Evolutionary conservation across 305 asterid species (phyloP), one percentile per base, ranked within the genome.

Genomic region (Fraxinus floribunda): DNA sequence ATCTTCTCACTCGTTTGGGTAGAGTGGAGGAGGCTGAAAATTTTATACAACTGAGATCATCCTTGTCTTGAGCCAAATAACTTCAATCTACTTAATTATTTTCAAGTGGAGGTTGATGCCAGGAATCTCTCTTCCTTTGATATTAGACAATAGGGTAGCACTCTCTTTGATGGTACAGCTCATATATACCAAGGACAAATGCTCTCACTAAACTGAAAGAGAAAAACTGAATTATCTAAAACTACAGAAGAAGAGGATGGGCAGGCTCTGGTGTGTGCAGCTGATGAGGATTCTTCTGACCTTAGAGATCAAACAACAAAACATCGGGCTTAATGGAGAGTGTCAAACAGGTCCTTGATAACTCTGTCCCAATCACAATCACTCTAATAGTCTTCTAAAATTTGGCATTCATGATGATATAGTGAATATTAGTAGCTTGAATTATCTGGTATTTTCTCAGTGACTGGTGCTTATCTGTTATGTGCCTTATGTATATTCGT

Each of bases 11-110:
- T 39, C 86, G 77, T 83, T 85, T 78, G 64, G 99, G 95, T 74
- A 93, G 83, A 39, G 73, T 36, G 6, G 89, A 91, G 83, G 95
- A 91, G 89, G 98, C 98, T 72, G 87, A 93, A 80, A 89, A 78
- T 10, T 93, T 87, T 82, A 71, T 80, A 30, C 85, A 84, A 30
- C 84, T 93, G 79, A 91, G 89, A 85, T 88, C 93, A 77, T 82
- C 91, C 35, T 83, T 83, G 88, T 83, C 80, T 34, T 83, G 83
- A 83, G 30, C 81, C 36, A 41, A 72, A 57, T 55, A 13, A 57
- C 52, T 39, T 32, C 26, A n/a, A 30, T 79, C 60, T 18, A 44
- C 5, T 26, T 76, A 22, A 64, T 64, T 64, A 22, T 7, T 64
- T 66, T 29, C 2, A 10, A 66, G 35, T 8, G 32, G 3, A 9